Conservation (phyloP, 2,329 filamentous ascomycete species). For the Fonsecaea pugnacius region DNA sequence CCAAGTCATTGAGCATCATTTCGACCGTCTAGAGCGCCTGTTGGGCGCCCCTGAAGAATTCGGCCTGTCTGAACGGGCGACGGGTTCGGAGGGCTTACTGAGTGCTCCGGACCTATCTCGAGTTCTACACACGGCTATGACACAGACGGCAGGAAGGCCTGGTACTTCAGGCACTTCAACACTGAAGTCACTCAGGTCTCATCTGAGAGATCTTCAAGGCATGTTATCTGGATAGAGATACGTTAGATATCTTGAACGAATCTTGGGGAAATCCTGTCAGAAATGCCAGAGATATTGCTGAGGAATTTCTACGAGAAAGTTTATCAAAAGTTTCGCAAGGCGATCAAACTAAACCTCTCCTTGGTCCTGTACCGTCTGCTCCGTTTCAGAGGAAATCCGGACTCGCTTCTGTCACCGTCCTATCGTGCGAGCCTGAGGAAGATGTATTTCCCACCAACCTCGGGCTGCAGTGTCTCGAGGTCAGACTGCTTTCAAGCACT, state of each 20-base stretch:
- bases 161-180: slow-evolving; percentile 3
- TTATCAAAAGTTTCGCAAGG: neutral
- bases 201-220: slow-evolving; percentile 6
- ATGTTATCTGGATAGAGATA: neutral
- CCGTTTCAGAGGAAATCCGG: neutral
- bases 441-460: neutral
- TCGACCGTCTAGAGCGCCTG: slow-evolving; percentile 15
- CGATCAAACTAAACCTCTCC: neutral
- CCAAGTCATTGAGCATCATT: slow-evolving; percentile 28
- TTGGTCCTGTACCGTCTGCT: neutral
- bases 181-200: slow-evolving; percentile 10
- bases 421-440: neutral
- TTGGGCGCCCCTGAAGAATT: slow-evolving; percentile 20
- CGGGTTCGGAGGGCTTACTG: slow-evolving; percentile 9
- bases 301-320: neutral
- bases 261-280: neutral
- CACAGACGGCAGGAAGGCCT: slow-evolving; percentile 1
- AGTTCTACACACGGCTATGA: slow-evolving; percentile 17
- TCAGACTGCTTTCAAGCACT: neutral
- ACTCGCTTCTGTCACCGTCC: neutral
- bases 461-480: too few relatives aligned
- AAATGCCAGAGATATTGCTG: neutral
- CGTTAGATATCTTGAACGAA: too few relatives aligned
- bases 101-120: slow-evolving; percentile 14
- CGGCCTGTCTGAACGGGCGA: neutral